Evolutionary conservation across 2,329 filamentous ascomycete genomes (phyloP), one percentile per base, ranked within the genome.

Genomic region (Zymoseptoria ardabiliae): DNA sequence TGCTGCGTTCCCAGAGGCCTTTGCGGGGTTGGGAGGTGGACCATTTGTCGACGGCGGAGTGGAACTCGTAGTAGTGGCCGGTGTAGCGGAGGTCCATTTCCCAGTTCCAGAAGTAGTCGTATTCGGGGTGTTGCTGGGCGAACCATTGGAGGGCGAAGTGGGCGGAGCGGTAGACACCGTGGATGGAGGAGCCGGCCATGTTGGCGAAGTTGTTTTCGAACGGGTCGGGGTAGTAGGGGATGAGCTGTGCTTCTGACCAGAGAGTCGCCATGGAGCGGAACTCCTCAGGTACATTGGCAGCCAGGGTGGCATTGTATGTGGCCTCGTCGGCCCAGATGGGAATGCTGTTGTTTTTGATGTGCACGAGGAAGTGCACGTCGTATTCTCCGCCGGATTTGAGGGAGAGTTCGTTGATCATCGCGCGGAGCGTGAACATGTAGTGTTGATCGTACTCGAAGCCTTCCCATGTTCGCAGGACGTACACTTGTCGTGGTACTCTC

Each of bases 201-300:
- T 88, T 83, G 59, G 81, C 81, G 65, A 82, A 81, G 74, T 86
- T 91, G 52, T 89, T 84, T 63, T 95, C 90, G 69, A 90, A 87
- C 23, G 96, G 86, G 54, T 89, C 90, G 56, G 94, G 89, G 74
- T 97, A 99, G 67, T 96, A 82, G 59, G 91, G 84, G 56, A 88
- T 81, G 91, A 97, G 97, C 74, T 97, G 91, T 22, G 88, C 87
- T 74, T 96, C 91, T 0, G 90, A 94, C 94, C 94, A 99, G 6
- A 97, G 81, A 0, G 90, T 96, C 20, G 89, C 89, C 71, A 99
- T 86, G 53, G 90, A 90, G 65, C 84, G 87, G 76, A 99, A 97
- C 70, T 99, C 94, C 64, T 85, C 81, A 0, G 94, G 89, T 11
- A 93, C 82, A 23, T 83, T 82, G 54, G 88, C 84, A 56, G 83